These are phyloP conservation scores for Penicillium sp. DNA, from an alignment of 2,329 filamentous ascomycete species.

Conservation along the genomic window DNA sequence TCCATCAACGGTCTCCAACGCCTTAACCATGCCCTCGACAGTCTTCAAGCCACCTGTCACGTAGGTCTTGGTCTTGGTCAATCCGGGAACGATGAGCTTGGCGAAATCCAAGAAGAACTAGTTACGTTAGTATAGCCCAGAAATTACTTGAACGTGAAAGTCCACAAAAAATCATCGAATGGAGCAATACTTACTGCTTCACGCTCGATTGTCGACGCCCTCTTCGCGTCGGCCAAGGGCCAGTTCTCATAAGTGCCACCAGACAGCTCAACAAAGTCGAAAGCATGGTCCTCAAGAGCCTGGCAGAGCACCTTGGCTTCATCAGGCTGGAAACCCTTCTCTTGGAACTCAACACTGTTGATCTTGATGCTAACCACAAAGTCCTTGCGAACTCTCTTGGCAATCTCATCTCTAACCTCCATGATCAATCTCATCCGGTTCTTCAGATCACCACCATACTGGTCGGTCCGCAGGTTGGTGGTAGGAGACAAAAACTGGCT, in stretches of 20 bases:
- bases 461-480: constrained; percentile 56
- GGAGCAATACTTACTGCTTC: constrained; percentile 37
- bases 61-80: constrained; percentile 43
- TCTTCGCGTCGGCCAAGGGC: constrained; percentile 45
- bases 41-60: constrained; percentile 8
- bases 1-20: constrained; percentile 6
- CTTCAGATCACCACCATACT: constrained; percentile 61
- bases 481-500: constrained; percentile 52
- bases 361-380: constrained; percentile 38
- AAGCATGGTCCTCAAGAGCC: constrained; percentile 29
- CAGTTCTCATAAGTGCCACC: constrained; percentile 56
- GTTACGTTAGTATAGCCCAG: not conserved
- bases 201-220: constrained; percentile 52
- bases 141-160: too few relatives aligned
- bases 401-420: constrained; percentile 41
- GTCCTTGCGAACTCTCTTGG: constrained; percentile 31
- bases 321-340: not conserved
- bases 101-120: constrained; percentile 57
- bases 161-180: not conserved
- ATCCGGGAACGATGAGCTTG: constrained; percentile 46
- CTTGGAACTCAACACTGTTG: not conserved
- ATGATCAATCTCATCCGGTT: constrained; percentile 59
- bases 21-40: constrained; percentile 8
- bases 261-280: constrained; percentile 53
- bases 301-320: constrained; percentile 28